A percentile compares a stretch with the other conserved stretches of the same genome.
These are phyloP conservation scores for Kodamaea ohmeri DNA, from an alignment of 1,139 yeast genomes.

Conservation along the genomic window DNA sequence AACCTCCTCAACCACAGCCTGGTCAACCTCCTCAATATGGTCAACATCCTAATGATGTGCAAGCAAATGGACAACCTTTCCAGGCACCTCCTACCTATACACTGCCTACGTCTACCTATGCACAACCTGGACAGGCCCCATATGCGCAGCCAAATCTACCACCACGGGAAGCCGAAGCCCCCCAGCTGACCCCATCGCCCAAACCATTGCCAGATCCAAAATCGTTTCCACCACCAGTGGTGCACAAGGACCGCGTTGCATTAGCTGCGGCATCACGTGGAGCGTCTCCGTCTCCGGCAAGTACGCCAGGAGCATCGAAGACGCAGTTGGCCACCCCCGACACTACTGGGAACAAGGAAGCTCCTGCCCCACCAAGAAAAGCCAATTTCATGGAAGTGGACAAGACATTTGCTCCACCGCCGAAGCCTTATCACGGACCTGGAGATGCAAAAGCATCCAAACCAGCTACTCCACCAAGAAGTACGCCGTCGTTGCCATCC, in stretches of 20 bases:
- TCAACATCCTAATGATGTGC: background rate
- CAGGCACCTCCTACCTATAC: too few relatives aligned
- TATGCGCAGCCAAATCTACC: too few relatives aligned
- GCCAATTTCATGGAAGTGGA: constrained; percentile 26
- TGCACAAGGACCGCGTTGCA: constrained; percentile 13
- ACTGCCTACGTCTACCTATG: too few relatives aligned
- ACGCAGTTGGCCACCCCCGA: too few relatives aligned
- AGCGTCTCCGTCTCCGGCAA: constrained; percentile 4
- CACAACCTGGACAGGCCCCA: too few relatives aligned
- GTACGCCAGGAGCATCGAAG: too few relatives aligned
- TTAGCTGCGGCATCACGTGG: constrained; percentile 4
- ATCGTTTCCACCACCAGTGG: constrained; percentile 17
- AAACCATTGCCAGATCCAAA: constrained; percentile 14
- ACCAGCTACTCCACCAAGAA: too few relatives aligned
- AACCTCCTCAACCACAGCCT: background rate
- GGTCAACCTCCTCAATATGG: background rate
- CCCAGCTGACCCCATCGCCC: background rate
- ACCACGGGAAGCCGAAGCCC: background rate
- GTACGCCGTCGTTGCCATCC: too few relatives aligned
- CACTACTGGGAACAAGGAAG: too few relatives aligned
- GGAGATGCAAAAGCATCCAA: too few relatives aligned
- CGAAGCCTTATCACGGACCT: constrained; percentile 20
- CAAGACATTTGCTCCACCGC: constrained; percentile 29
- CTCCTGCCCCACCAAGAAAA: constrained; percentile 9
- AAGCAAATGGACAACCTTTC: too few relatives aligned